These are phyloP conservation scores for Beauveria rudraprayagi DNA, from an alignment of 2,329 filamentous ascomycete species.

Conservation along the genomic window DNA sequence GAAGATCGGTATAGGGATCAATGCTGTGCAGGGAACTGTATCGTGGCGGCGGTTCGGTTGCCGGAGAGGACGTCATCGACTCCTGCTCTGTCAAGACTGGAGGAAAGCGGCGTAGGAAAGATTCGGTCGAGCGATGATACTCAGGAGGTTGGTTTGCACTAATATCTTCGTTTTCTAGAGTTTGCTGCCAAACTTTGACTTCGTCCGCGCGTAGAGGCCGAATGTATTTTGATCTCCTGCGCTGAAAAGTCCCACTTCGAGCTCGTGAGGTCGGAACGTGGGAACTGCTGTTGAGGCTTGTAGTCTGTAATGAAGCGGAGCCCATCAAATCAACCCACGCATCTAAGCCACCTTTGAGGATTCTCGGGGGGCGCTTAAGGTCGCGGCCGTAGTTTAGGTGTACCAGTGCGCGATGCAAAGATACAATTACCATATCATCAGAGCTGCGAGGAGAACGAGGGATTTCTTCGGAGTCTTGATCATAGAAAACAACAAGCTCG, in stretches of 20 bases:
- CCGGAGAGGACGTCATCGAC: conserved; percentile 45
- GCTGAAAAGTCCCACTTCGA: conserved; percentile 22
- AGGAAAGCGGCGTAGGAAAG: conserved; percentile 77
- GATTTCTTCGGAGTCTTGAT: conserved; percentile 56
- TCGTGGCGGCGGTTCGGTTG: conserved; percentile 17
- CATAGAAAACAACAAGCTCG: conserved; percentile 86
- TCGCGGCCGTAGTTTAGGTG: conserved; percentile 77
- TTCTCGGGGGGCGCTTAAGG: conserved; percentile 62
- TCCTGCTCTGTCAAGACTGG: conserved; percentile 55
- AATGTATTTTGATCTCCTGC: conserved; percentile 37
- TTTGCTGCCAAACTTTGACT: conserved; percentile 71
- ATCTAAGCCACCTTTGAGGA: conserved; percentile 74
- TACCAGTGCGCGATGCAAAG: conserved; percentile 69
- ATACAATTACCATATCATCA: conserved; percentile 52
- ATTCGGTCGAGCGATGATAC: conserved; percentile 67
- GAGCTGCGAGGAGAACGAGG: conserved; percentile 23
- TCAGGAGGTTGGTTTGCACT: conserved; percentile 38
- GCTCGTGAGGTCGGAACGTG: conserved; percentile 21
- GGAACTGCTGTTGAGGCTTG: conserved; percentile 15
- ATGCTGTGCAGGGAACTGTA: conserved; percentile 25
- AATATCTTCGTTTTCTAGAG: conserved; percentile 56
- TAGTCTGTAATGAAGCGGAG: conserved; percentile 47
- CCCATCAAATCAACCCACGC: conserved; percentile 85
- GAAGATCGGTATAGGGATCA: conserved; percentile 39
- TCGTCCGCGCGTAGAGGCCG: conserved; percentile 75